Base-by-base conservation (phyloP, 768 basidiomycete genomes). In the Termitomyces sp. region DNA sequence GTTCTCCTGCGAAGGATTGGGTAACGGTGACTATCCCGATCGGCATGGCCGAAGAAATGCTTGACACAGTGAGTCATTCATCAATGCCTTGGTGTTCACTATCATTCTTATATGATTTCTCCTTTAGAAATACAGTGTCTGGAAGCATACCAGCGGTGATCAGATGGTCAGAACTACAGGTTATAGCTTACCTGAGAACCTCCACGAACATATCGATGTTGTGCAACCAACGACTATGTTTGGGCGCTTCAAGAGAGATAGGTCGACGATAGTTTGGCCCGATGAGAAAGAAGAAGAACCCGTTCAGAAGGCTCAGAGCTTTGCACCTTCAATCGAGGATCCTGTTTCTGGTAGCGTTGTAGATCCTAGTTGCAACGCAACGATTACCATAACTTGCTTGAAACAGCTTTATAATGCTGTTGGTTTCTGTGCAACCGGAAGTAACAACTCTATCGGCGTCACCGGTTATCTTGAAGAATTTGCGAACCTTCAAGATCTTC, bases 191-290 rank as follows among this genome's bases (percentile, higher is more conserved):
- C 89, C 89, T 0, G 75, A 76, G 49, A 61, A 79, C 57, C 70
- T 90, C 49, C 78, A 85, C 63, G 71, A 74, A 3, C 86, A 89
- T 65, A 68, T 90, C 57, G 86, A 89, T 40, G 70, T 89, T 33
- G 74, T 91, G 32, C 87, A 89, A 61, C 89, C 89, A 0, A 90
- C 89, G 2, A 90, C 87, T 1, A 79, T 83, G 69, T 91, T 90
- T 64, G 73, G 77, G 46, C 56, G 49, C 18, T 57, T 57, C 26
- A 76, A 73, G 53, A 68, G 73, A 13, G 74, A 79, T 63, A 75
- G 64, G 58, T 76, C 77, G 5, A 81, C 74, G 0, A 63, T 73
- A 16, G 63, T 69, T 46, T 67, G 61, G 58, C 46, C 66, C 28
- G 65, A 70, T 61, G 61, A 72, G 26, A 12, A 10, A n/a, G 44